Percentiles rank a stretch among this genome's conserved stretches.
These are phyloP conservation scores for Mesembryanthemum crystallinum DNA, from an alignment of 148 eudicot genomes.

Conservation along the genomic window DNA sequence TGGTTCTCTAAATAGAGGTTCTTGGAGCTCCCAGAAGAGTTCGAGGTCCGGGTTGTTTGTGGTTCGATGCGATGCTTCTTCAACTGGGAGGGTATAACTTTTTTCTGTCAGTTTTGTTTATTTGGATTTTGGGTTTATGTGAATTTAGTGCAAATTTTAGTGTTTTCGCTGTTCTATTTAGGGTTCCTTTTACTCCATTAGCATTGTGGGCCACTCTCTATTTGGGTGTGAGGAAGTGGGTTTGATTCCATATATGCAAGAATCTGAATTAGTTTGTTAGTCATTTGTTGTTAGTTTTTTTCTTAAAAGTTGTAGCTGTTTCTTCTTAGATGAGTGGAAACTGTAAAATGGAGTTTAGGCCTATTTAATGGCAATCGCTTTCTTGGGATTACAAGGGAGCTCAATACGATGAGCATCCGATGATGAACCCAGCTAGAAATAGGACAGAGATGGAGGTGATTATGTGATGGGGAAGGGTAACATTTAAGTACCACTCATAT, in stretches of 20 bases:
- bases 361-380: too few species aligned
- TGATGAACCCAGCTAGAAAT: too few species aligned
- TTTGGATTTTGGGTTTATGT: not conserved
- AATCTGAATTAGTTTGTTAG: too few species aligned
- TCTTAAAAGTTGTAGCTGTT: not conserved
- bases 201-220: not conserved
- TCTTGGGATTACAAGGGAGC: too few species aligned
- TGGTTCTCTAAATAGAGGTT: constrained; percentile 23
- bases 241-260: not conserved
- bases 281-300: not conserved
- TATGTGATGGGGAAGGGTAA: too few species aligned
- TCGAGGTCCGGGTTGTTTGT: constrained; percentile 36
- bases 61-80: constrained; percentile 64
- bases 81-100: constrained; percentile 55
- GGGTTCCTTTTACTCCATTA: not conserved
- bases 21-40: constrained; percentile 20
- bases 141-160: not conserved
- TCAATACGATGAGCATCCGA: too few species aligned
- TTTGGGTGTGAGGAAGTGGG: not conserved
- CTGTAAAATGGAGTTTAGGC: too few species aligned
- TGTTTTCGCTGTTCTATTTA: not conserved
- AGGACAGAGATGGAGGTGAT: too few species aligned
- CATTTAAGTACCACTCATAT: too few species aligned
- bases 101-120: not conserved
- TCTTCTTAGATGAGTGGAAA: too few species aligned